Percentiles rank a stretch among this genome's conserved stretches.
Conservation (phyloP, 176 grass and related monocot genomes). For the Eragrostis curvula region DNA sequence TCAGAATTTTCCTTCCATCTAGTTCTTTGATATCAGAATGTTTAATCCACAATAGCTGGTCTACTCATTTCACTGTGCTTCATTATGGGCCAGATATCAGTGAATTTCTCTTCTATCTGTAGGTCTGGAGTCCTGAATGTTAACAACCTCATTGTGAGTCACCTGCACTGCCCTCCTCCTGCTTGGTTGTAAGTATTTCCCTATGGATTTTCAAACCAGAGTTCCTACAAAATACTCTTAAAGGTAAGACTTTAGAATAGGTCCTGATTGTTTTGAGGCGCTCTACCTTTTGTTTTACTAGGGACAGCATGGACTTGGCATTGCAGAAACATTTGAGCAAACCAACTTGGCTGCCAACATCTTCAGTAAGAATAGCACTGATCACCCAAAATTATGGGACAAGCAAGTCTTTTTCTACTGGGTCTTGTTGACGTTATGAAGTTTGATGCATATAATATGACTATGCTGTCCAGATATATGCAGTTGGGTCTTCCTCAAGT, state of each 20-base stretch:
- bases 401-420: neutral
- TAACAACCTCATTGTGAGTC: conserved; percentile 70
- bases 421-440: neutral
- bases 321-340: conserved; percentile 51
- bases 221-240: neutral
- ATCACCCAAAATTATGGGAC: conserved; percentile 23
- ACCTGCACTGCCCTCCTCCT: conserved; percentile 94
- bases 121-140: conserved; percentile 93
- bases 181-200: conserved; percentile 84
- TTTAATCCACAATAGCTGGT: neutral
- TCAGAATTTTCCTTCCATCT: conserved; percentile 27
- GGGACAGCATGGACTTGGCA: conserved; percentile 46
- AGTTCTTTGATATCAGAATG: conserved; percentile 5
- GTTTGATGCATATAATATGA: conserved; percentile 11
- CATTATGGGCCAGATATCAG: conserved; percentile 16
- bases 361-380: conserved; percentile 60
- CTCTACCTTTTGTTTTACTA: conserved; percentile 43
- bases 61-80: conserved; percentile 14
- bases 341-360: conserved; percentile 70
- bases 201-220: conserved; percentile 7
- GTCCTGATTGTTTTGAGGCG: conserved; percentile 21
- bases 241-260: neutral
- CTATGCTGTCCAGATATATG: conserved; percentile 68
- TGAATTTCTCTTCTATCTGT: conserved; percentile 35
- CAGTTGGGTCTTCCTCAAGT: conserved; percentile 73